These are phyloP conservation scores for Backusella luteola DNA, from an alignment of 192 early-diverging fungal species.

Conservation along the genomic window DNA sequence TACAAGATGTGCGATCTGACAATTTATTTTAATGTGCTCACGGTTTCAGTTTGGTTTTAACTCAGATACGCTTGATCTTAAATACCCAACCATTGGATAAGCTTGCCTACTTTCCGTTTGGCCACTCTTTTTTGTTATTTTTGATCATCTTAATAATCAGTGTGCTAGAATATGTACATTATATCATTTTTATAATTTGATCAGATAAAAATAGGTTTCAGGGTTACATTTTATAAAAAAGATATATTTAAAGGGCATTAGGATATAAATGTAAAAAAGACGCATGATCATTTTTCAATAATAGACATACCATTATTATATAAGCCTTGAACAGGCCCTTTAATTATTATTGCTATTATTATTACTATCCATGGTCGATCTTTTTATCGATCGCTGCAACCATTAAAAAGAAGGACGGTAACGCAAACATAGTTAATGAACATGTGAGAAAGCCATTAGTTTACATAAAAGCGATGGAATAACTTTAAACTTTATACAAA, in stretches of 20 bases:
- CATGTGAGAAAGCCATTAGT: background rate
- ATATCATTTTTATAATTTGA: background rate
- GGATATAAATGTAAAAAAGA: background rate
- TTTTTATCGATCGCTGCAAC: background rate
- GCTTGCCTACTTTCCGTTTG: background rate
- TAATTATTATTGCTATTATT: background rate
- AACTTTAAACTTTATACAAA: background rate
- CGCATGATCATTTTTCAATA: background rate
- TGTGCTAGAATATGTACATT: background rate
- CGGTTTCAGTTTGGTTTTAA: conserved; percentile 14
- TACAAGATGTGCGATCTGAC: background rate
- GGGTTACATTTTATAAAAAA: background rate
- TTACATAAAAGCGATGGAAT: background rate
- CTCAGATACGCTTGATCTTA: conserved; percentile 3
- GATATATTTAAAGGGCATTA: background rate
- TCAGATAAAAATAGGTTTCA: background rate
- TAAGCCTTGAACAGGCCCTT: background rate
- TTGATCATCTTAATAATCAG: background rate
- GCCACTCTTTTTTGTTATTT: background rate
- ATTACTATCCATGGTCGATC: background rate
- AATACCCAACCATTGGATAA: background rate
- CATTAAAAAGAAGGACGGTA: background rate
- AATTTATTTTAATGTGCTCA: conserved; percentile 6
- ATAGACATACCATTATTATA: background rate
- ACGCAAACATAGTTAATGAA: background rate